Conservation (phyloP, 495 filamentous ascomycete species). For the Hypoxylon subgilvum region DNA sequence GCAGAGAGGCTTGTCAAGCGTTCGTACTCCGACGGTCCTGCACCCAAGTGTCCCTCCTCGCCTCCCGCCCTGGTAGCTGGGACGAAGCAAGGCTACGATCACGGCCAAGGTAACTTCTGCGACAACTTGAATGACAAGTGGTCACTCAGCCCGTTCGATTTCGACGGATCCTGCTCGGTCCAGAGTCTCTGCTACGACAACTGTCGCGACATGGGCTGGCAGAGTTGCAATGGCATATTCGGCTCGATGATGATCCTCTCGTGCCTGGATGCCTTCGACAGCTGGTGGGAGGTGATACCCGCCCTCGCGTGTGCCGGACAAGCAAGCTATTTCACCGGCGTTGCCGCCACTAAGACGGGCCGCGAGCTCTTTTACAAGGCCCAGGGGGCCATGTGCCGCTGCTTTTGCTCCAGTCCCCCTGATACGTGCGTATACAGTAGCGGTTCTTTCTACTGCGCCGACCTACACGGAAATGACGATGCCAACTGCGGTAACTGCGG, state of each 20-base stretch:
- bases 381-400: slow-evolving; percentile 9
- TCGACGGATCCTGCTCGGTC: slow-evolving; percentile 4
- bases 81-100: slow-evolving; percentile 2
- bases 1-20: not conserved
- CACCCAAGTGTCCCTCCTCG: slow-evolving; percentile 6
- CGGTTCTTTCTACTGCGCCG: slow-evolving; percentile 6
- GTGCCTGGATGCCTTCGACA: slow-evolving; percentile 12
- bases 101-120: slow-evolving; percentile 7
- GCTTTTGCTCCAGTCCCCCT: slow-evolving; percentile 5
- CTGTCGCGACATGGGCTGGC: slow-evolving; percentile 8
- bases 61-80: not conserved
- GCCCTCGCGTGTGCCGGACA: slow-evolving; percentile 12
- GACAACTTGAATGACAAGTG: slow-evolving; percentile 3
- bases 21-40: slow-evolving; percentile 5
- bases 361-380: slow-evolving; percentile 19
- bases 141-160: slow-evolving; percentile 11
- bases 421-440: slow-evolving; percentile 2
- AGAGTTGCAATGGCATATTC: slow-evolving; percentile 14
- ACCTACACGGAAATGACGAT: slow-evolving; percentile 3
- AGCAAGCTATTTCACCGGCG: slow-evolving; percentile 13
- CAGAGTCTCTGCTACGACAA: slow-evolving; percentile 14
- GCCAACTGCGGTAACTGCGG: slow-evolving; percentile 10
- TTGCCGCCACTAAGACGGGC: slow-evolving; percentile 10
- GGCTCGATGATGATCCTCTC: slow-evolving; percentile 19
- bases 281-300: slow-evolving; percentile 15